Evolutionary conservation across 805 yeast species (phyloP), one percentile per base, ranked within the genome.

Genomic region (Naumovozyma baii): DNA sequence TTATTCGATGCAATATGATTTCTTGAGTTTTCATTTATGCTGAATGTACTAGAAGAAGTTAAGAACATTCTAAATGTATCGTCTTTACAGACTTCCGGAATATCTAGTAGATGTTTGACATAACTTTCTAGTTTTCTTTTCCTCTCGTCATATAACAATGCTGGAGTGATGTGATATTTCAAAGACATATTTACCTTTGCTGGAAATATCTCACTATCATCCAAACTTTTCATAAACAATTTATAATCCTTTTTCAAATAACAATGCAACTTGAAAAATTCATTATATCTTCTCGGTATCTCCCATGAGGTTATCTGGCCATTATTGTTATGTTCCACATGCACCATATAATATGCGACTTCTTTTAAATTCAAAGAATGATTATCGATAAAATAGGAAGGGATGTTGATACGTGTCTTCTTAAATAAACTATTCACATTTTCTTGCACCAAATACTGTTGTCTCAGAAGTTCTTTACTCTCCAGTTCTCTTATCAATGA

Each of bases 221-320:
- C 26, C 80, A 60, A 75, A 73, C 35, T 66, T 4, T 65, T 59
- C 2, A 80, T 77, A 34, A 61, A 65, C 0, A 77, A 70, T 9
- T 40, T 39, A 48, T 77, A 80, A 33, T 61, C 65, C 2, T 59
- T 57, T 41, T 69, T 74, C 48, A 88, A 61, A 45, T 82, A 77
- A 44, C 74, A 76, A 53, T 88, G 78, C 26, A 88, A 64, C 45
- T 72, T 74, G 59, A 70, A 78, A 57, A 88, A 88, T 54, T 90
- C 96, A 49, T 83, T 83, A 54, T 78, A 88, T 41, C 97, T 67
- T 48, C 96, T 65, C 0, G 95, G 90, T n/a, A 87, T 83, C 39
- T 84, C 76, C 96, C 96, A 90, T 0, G 85, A 82, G 0, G 88
- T 85, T 2, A 74, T 66, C 4, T 70, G 68, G 2, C 65, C 69